Evolutionary conservation across 768 basidiomycete species (phyloP), one percentile per base, ranked within the genome.

Genomic region (Leccinum aurantiacum): DNA sequence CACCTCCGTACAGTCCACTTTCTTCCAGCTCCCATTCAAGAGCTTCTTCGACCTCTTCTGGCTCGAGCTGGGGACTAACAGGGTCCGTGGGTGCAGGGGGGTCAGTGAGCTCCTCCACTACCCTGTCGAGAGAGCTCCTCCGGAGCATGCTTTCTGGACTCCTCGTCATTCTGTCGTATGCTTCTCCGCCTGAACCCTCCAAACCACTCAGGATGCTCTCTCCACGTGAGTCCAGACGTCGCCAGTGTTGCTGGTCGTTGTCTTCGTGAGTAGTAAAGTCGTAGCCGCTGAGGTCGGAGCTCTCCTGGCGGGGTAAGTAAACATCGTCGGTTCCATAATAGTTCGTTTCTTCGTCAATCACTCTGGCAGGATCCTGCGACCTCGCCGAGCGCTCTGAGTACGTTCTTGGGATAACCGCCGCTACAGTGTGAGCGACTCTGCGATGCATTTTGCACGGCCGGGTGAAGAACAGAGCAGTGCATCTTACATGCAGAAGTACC

Each of bases 1-100:
- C 59, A 82, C 84, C 84, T 58, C 69, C 60, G 57, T 83, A 86
- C 47, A 84, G 67, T 3, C 83, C 84, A 53, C 78, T 75, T 63
- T 79, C 75, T 61, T 78, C 80, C 58, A 85, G 62, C 58, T 76
- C 75, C 78, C 74, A 78, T 54, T 81, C 77, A 19, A 79, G 76
- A 13, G 78, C 80, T 0, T 77, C 79, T n/a, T 76, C 75, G 10
- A 76, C 78, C 17, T 77, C 76, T 7, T 69, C 71, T 49, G 73
- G 65, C 19, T 67, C 68, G 17, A 60, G 66, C 10, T 64, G 62
- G 17, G 56, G 63, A 5, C 60, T 62, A 25, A 56, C 61, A 14
- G 65, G 65, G 13, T 67, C 57, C 24, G 31, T 33, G 6, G 53
- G 50, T 19, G 47, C 44, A 44, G 37, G 38, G 11, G 55, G 62